Base-by-base conservation (phyloP, 345 rosid genomes). In the Populus ilicifolia region DNA sequence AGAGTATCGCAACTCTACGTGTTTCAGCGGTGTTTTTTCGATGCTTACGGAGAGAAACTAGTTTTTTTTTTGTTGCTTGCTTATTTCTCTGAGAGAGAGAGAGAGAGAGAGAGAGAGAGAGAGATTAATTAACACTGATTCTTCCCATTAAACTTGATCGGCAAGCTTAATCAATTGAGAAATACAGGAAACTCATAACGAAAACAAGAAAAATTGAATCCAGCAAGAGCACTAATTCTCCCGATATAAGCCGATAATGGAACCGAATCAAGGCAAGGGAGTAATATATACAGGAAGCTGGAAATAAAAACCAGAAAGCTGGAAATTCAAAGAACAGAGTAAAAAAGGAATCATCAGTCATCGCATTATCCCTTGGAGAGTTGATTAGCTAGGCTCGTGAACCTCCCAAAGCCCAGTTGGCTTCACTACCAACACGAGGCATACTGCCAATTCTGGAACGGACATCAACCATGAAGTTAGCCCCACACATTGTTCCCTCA, bases 371-470 rank as follows among this genome's bases (percentile, higher is more conserved):
- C 72, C 11, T 18, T 2, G 69, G 11, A 65, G 39, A 30, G 12
- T 20, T 35, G 39, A 38, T 21, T 33, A 44, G 23, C 74, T 30
- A 74, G 44, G 77, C 84, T 33, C 46, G 76, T 2, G 86, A 83
- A 43, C 90, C 80, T n/a, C 86, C 77, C 69, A 91, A 64, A 14
- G 90, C 89, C 98, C 99, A 95, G 64, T 96, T 89, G 50, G 92
- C 85, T 71, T 88, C 97, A 77, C 98, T 94, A 16, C 99, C 99
- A 41, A 90, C 87, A 6, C 98, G 88, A 0, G 99, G 98, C 25
- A 96, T 92, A 74, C 84, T 78, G 71, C 78, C 85, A 63, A 88
- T 81, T 80, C 90, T 90, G 11, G 92, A 75, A 76, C 83, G 89
- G 44, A 66, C 84, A 80, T 94, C 99, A 0, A 90, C 99, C 85